Percentiles rank a stretch among this genome's conserved stretches.
phyloP scores from a whole-genome alignment of 768 basidiomycete genomes.

The Lactifluus volemus region DNA sequence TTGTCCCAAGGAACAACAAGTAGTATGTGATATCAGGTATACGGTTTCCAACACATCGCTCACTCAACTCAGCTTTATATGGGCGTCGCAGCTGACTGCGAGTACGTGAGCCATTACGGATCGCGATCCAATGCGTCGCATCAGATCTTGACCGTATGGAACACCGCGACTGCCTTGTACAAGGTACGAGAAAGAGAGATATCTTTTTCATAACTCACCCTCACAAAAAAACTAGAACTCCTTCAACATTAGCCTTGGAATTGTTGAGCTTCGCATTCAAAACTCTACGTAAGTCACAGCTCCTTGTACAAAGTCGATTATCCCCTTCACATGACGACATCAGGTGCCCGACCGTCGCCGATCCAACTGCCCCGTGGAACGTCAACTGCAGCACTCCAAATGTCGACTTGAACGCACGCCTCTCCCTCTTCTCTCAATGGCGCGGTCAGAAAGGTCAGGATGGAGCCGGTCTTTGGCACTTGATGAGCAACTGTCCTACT shows the following conservation, averaged over 20 bases:
- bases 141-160: constrained; percentile 73
- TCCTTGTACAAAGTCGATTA: constrained; percentile 2
- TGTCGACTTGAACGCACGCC: constrained; percentile 53
- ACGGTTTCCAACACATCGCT: background rate
- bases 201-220: background rate
- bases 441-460: constrained; percentile 65
- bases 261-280: constrained; percentile 71
- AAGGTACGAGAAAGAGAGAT: constrained; percentile 35
- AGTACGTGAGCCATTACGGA: constrained; percentile 59
- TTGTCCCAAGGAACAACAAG: constrained; percentile 64
- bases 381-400: constrained; percentile 43
- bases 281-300: constrained; percentile 35
- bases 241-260: constrained; percentile 81
- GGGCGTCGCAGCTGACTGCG: constrained; percentile 86
- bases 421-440: constrained; percentile 79
- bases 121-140: constrained; percentile 56
- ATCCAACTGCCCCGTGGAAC: constrained; percentile 63
- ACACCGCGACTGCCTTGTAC: constrained; percentile 66
- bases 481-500: constrained; percentile 77
- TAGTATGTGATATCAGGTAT: constrained; percentile 34
- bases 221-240: constrained; percentile 35
- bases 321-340: background rate
- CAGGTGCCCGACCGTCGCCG: constrained; percentile 54
- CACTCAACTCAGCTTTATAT: constrained; percentile 45
- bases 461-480: constrained; percentile 76